phyloP scores from a whole-genome alignment of 345 rosid species.

The Cardamine resedifolia region DNA sequence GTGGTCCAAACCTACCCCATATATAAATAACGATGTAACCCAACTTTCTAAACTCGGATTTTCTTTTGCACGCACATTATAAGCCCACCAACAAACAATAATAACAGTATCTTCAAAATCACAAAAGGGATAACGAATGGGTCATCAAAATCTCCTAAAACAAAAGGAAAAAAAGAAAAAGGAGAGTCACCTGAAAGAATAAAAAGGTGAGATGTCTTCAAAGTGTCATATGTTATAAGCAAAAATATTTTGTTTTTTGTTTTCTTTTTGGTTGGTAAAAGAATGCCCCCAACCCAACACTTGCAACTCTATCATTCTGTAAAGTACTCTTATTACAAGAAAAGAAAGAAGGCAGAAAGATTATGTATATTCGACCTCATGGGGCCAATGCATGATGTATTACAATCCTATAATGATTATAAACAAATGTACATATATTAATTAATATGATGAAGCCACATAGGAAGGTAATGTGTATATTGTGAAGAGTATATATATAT shows the following conservation, averaged over 20 bases:
- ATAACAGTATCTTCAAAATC: slow-evolving; percentile 34
- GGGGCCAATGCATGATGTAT: slow-evolving; percentile 21
- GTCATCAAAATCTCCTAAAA: slow-evolving; percentile 32
- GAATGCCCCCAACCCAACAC: slow-evolving; percentile 24
- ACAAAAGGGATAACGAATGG: slow-evolving; percentile 34
- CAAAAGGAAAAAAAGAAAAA: slow-evolving; percentile 13
- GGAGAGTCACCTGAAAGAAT: slow-evolving; percentile 29
- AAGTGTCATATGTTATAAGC: slow-evolving; percentile 30
- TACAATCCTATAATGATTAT: slow-evolving; percentile 22
- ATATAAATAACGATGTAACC: neutral
- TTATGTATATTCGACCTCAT: neutral
- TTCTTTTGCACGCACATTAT: slow-evolving; percentile 25
- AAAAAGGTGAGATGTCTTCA: slow-evolving; percentile 31
- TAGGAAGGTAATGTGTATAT: neutral
- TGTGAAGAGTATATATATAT: neutral
- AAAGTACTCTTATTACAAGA: slow-evolving; percentile 24
- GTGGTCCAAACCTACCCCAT: slow-evolving; percentile 36
- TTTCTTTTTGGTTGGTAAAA: slow-evolving; percentile 23
- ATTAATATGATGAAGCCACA: neutral
- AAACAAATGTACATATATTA: neutral
- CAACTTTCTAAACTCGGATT: slow-evolving; percentile 20
- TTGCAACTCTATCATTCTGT: slow-evolving; percentile 36
- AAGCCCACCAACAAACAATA: slow-evolving; percentile 39
- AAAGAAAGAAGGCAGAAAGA: slow-evolving; percentile 19
- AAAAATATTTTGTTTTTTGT: neutral